Evolutionary conservation across 1,284 basidiomycete genomes (phyloP).

Genomic region (Marasmius oreades): DNA sequence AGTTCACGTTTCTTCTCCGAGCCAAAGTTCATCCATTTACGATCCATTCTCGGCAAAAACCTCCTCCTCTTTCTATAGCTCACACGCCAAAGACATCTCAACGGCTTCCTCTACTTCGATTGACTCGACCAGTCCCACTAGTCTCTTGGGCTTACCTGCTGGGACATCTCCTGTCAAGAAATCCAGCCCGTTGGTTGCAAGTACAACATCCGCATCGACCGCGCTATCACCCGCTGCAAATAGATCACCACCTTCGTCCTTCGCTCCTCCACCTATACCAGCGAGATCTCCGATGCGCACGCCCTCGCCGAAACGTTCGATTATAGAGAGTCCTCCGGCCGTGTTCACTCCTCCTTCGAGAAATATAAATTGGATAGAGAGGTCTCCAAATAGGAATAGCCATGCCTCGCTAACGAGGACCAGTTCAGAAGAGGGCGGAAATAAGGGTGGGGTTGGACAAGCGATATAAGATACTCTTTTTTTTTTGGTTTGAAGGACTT

Average conservation of each 20-base stretch:
- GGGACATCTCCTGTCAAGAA: constrained; percentile 6
- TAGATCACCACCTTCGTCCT: neutral
- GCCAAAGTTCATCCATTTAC: constrained; percentile 13
- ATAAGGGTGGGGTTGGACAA: neutral
- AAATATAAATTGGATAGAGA: neutral
- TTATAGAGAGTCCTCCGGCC: neutral
- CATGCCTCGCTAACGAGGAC: neutral
- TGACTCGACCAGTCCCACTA: neutral
- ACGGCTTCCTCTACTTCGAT: neutral
- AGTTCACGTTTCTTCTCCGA: neutral
- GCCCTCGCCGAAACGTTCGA: neutral
- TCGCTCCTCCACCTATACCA: neutral
- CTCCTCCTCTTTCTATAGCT: constrained; percentile 3
- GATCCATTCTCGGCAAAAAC: constrained; percentile 19
- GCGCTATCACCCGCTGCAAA: neutral
- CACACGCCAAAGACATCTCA: neutral
- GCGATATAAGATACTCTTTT: neutral
- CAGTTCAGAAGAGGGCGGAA: neutral
- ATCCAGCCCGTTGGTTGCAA: constrained; percentile 5
- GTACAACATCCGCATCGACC: neutral
- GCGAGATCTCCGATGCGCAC: neutral
- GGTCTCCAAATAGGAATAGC: neutral
- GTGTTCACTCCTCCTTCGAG: neutral
- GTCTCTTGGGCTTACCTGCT: constrained; percentile 1
- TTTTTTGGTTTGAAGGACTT: no score